These are phyloP conservation scores for Musa itinerans DNA, from an alignment of 176 grass and related monocot genomes.

Conservation along the genomic window DNA sequence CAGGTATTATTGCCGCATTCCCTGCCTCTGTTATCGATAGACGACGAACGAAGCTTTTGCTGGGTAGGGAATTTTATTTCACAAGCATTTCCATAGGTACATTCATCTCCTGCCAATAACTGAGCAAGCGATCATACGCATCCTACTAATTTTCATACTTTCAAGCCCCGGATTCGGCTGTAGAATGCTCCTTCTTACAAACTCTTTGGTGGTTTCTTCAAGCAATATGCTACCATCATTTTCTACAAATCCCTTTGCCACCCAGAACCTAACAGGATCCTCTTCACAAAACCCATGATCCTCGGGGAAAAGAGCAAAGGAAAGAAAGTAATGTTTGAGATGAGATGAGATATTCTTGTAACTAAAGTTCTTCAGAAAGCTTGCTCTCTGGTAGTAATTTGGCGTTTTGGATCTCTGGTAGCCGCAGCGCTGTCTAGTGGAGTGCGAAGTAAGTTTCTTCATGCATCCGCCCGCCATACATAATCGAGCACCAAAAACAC, in stretches of 20 bases:
- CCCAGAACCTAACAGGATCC: constrained; percentile 14
- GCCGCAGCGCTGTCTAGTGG: not conserved
- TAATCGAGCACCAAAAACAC: too few species aligned
- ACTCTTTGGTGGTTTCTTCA: constrained; percentile 10
- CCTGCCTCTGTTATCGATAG: not conserved
- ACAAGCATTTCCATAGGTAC: not conserved
- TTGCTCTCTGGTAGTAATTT: not conserved
- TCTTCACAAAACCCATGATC: not conserved
- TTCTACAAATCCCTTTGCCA: constrained; percentile 36
- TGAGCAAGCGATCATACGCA: too few species aligned
- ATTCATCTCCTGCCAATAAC: constrained; percentile 12
- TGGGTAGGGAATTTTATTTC: too few species aligned
- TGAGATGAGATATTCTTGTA: constrained; percentile 23
- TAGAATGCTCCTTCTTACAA: constrained; percentile 23
- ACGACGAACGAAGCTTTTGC: not conserved
- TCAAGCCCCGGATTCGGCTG: not conserved
- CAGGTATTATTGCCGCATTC: not conserved
- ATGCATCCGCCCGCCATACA: constrained; percentile 20
- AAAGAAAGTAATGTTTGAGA: constrained; percentile 43
- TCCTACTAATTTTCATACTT: not conserved
- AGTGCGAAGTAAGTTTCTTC: constrained; percentile 12
- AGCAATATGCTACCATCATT: not conserved
- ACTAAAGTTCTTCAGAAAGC: constrained; percentile 29
- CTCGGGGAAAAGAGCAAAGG: constrained; percentile 25
- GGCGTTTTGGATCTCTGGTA: too few species aligned